Evolutionary conservation across 768 basidiomycete species (phyloP).

Genomic region (Lactarius vividus): DNA sequence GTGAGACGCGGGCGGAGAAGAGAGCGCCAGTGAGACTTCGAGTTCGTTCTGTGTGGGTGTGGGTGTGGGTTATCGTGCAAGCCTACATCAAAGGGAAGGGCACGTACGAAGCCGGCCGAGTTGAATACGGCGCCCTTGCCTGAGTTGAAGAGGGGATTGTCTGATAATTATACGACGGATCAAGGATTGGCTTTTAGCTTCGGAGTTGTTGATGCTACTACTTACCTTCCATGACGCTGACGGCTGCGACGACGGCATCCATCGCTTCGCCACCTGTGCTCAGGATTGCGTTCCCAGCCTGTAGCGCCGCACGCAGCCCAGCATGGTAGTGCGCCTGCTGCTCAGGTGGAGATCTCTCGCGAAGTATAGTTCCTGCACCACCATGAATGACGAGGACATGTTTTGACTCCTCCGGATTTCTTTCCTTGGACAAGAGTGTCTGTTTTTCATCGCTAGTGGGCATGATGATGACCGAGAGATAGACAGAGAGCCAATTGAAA

Average conservation of each 20-base stretch:
- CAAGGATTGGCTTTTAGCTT: neutral
- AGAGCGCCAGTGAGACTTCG: slow-evolving; percentile 78
- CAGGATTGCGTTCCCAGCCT: slow-evolving; percentile 62
- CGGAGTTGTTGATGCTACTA: neutral
- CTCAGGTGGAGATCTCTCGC: slow-evolving; percentile 55
- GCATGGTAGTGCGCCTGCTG: slow-evolving; percentile 56
- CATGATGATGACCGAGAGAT: slow-evolving; percentile 3
- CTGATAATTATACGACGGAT: slow-evolving; percentile 36
- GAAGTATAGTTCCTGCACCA: slow-evolving; percentile 71
- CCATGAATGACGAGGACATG: slow-evolving; percentile 71
- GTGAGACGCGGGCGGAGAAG: slow-evolving; percentile 67
- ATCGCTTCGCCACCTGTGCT: slow-evolving; percentile 72
- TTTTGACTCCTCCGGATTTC: slow-evolving; percentile 20
- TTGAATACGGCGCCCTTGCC: slow-evolving; percentile 86
- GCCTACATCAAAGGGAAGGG: neutral
- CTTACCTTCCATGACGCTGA: slow-evolving; percentile 60
- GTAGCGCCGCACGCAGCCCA: slow-evolving; percentile 52
- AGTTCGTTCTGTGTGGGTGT: slow-evolving; percentile 65
- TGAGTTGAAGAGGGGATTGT: slow-evolving; percentile 74
- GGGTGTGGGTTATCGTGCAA: neutral
- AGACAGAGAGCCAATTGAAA: neutral
- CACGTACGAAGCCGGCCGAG: slow-evolving; percentile 63
- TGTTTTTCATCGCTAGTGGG: slow-evolving; percentile 26
- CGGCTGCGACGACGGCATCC: slow-evolving; percentile 78
- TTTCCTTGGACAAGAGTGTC: slow-evolving; percentile 18